Base-by-base conservation (phyloP, 805 yeast genomes). In the Candida manassasensis region DNA sequence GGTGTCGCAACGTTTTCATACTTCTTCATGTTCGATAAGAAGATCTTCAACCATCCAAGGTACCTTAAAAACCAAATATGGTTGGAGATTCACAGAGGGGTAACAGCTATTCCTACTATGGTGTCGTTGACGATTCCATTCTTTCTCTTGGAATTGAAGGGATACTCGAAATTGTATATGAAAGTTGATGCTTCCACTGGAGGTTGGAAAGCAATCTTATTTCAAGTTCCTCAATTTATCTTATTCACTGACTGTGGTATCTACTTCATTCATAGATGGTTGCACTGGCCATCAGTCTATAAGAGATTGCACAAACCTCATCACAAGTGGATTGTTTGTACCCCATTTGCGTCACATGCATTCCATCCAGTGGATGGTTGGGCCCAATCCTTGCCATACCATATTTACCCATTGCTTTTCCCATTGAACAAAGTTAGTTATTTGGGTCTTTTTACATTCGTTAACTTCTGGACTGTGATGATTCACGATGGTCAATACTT, bases 331-430 rank as follows among this genome's bases (percentile, higher is more conserved):
- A 79, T 93, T 48, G 96, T 93, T 27, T 90, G 97, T 42, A 90
- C 98, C 7, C 98, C 98, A 29, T 93, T 83, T 65, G 98, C 98
- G 0, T 86, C 96, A 6, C 97, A 89, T 55, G 97, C 97, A 17
- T 93, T 93, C 87, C 96, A 93, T 62, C 97, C 98, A 10, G 84
- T 93, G 35, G 98, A 93, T 52, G 98, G 98, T 26, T 93, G 84
- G 68, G 68, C 77, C 40, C 98, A 93, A 69, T 83, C 95, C 24
- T 57, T 93, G 45, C 96, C 98, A 10, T 93, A 93, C 67, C 98
- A 93, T 60, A 48, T 88, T 40, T 93, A 75, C 66, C 97, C 97
- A 41, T 77, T 93, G 59, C 40, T 93, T 19, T 85, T 93, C 79
- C 97, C 97, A 29, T 73, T 93, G 48, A 89, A 93, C 67, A 93